These are phyloP conservation scores for Mytilinidion resinicola DNA, from an alignment of 495 filamentous ascomycete species.

Conservation along the genomic window DNA sequence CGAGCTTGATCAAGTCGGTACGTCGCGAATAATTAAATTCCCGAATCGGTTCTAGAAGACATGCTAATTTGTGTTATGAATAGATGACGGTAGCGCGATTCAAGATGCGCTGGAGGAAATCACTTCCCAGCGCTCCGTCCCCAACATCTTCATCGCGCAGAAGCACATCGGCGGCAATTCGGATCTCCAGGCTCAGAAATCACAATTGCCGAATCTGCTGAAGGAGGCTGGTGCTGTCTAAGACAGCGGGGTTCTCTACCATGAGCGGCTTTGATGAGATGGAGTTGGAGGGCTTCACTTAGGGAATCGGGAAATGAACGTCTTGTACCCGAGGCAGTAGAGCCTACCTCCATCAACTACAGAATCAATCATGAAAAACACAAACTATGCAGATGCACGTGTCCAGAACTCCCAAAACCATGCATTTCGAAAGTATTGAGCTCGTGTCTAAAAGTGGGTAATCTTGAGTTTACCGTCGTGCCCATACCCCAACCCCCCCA, in stretches of 20 bases:
- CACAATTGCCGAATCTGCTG: constrained; percentile 51
- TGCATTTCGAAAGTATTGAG: constrained; percentile 6
- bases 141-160: constrained; percentile 88
- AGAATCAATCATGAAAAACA: background rate
- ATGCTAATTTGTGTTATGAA: background rate
- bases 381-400: too few relatives aligned
- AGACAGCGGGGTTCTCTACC: background rate
- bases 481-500: background rate
- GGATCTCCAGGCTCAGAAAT: constrained; percentile 68
- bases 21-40: constrained; percentile 29
- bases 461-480: constrained; percentile 2
- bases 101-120: constrained; percentile 79
- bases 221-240: constrained; percentile 61
- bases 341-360: background rate
- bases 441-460: constrained; percentile 16
- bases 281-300: too few relatives aligned
- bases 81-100: constrained; percentile 73
- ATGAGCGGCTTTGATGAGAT: too few relatives aligned
- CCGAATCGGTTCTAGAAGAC: background rate
- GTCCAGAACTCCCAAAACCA: constrained; percentile 3
- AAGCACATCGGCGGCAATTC: constrained; percentile 96
- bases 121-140: constrained; percentile 76
- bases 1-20: constrained; percentile 81
- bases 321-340: background rate
- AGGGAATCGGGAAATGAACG: too few relatives aligned